A percentile compares a stretch with the other conserved stretches of the same genome.
These are phyloP conservation scores for Lactifluus subvellereus DNA, from an alignment of 768 basidiomycete genomes.

Conservation along the genomic window DNA sequence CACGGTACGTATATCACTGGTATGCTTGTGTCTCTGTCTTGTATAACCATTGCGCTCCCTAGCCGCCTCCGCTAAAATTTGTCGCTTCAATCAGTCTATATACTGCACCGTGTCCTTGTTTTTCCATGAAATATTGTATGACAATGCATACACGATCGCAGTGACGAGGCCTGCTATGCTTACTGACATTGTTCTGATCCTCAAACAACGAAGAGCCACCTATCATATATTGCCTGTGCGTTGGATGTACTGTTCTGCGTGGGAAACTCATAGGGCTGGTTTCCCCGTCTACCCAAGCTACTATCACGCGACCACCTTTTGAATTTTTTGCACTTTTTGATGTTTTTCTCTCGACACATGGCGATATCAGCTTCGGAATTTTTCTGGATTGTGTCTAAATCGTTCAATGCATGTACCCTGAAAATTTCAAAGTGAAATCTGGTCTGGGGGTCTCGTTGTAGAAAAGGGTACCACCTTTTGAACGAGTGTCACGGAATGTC, in stretches of 20 bases:
- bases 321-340: too few species aligned
- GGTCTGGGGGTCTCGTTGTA: too few species aligned
- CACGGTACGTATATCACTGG: conserved; percentile 65
- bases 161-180: neutral
- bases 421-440: too few species aligned
- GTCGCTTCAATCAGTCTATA: neutral
- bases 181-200: neutral
- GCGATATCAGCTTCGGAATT: too few species aligned
- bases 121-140: conserved; percentile 24
- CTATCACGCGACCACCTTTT: too few species aligned
- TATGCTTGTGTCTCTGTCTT: neutral
- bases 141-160: conserved; percentile 13
- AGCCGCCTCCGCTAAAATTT: conserved; percentile 33
- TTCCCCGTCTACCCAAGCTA: neutral
- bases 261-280: neutral
- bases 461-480: too few species aligned
- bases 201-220: neutral
- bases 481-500: too few species aligned
- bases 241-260: neutral
- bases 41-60: conserved; percentile 2
- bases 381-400: too few species aligned
- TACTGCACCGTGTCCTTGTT: conserved; percentile 12
- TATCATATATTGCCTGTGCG: neutral
- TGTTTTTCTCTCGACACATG: too few species aligned
- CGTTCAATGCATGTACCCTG: too few species aligned